Percentiles rank a stretch among this genome's conserved stretches.
Conservation (phyloP, 768 basidiomycete species). For the Kwoniella pini region DNA sequence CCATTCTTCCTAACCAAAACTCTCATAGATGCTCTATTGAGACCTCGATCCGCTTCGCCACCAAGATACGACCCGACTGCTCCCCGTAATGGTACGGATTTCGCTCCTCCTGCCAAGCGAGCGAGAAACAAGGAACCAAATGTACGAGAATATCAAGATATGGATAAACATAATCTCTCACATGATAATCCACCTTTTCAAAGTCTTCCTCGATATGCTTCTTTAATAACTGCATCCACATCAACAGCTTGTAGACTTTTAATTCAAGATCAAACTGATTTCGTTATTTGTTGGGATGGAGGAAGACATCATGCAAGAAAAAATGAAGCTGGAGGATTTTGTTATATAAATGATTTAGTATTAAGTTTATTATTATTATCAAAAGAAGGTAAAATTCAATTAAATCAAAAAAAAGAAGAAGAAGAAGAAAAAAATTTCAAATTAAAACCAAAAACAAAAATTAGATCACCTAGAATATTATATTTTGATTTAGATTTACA, state of each 20-base stretch:
- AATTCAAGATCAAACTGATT: constrained; percentile 56
- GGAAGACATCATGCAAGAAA: constrained; percentile 88
- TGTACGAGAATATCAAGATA: neutral
- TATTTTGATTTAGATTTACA: constrained; percentile 93
- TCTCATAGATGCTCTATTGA: constrained; percentile 4
- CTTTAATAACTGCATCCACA: constrained; percentile 72
- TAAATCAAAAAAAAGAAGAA: neutral
- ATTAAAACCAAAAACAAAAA: constrained; percentile 42
- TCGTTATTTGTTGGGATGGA: constrained; percentile 88
- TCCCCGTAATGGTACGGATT: constrained; percentile 55
- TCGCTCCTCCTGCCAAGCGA: constrained; percentile 5
- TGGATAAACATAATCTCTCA: constrained; percentile 9
- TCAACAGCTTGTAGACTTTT: constrained; percentile 71
- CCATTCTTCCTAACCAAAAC: constrained; percentile 49
- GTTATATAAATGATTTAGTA: constrained; percentile 88
- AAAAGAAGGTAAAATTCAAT: constrained; percentile 22
- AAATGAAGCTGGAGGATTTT: constrained; percentile 79
- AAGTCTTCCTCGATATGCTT: constrained; percentile 69
- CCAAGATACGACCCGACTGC: constrained; percentile 12
- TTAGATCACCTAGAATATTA: constrained; percentile 63
- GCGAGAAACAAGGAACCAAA: constrained; percentile 36
- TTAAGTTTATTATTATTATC: constrained; percentile 72
- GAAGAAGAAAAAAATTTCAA: neutral
- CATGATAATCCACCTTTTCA: constrained; percentile 83
- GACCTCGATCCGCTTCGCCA: constrained; percentile 5